phyloP scores from a whole-genome alignment of 495 filamentous ascomycete genomes.

The Saxophila tyrrhenica region DNA sequence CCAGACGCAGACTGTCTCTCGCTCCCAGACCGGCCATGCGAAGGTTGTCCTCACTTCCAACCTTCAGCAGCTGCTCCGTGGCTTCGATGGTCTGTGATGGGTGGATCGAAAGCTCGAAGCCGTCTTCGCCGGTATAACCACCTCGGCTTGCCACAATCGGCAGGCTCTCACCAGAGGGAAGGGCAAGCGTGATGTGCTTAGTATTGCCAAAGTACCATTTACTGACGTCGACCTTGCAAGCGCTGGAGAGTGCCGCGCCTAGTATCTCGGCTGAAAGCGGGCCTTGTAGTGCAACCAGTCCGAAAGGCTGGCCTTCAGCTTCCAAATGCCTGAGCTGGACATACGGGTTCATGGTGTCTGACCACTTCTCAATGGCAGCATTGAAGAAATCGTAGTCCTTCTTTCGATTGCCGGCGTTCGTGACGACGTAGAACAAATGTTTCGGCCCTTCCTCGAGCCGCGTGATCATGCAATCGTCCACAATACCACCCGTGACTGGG shows the following conservation, averaged over 20 bases:
- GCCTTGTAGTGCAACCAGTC: conserved; percentile 78
- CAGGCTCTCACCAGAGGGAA: conserved; percentile 37
- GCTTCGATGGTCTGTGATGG: conserved; percentile 43
- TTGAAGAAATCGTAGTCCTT: conserved; percentile 72
- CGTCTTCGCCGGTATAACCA: conserved; percentile 96
- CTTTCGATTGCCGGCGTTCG: conserved; percentile 82
- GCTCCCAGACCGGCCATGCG: conserved; percentile 81
- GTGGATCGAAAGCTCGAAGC: conserved; percentile 88
- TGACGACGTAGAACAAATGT: conserved; percentile 73
- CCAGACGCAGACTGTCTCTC: conserved; percentile 80
- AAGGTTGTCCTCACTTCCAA: conserved; percentile 48
- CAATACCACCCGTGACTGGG: conserved; percentile 71
- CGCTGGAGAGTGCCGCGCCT: conserved; percentile 28
- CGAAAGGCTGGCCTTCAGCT: conserved; percentile 23
- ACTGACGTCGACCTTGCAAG: conserved; percentile 44
- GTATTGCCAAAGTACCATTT: conserved; percentile 72
- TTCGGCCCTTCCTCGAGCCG: conserved; percentile 44
- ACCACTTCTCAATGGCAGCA: conserved; percentile 47
- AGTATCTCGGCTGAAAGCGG: conserved; percentile 60
- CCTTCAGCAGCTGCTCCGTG: conserved; percentile 52
- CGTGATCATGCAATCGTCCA: conserved; percentile 88
- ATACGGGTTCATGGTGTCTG: conserved; percentile 42
- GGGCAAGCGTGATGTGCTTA: conserved; percentile 42
- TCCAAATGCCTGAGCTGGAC: conserved; percentile 58
- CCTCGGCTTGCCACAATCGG: conserved; percentile 69